Percentiles rank a stretch among this genome's conserved stretches.
Evolutionary conservation across 2,329 filamentous ascomycete genomes (phyloP).

Genomic region (Diplodia seriata): DNA sequence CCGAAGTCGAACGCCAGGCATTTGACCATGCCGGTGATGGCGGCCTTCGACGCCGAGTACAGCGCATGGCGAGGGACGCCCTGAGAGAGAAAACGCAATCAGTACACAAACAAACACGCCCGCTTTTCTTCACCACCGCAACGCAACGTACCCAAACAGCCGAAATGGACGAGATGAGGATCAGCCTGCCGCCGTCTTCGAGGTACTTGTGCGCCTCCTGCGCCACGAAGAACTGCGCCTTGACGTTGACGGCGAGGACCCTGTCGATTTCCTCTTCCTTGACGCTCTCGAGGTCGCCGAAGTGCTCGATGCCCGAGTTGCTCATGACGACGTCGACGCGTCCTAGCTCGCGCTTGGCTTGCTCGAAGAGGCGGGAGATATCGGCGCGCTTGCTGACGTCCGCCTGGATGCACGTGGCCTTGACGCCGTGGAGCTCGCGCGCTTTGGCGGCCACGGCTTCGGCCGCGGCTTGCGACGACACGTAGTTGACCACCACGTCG

Average conservation of each 20-base stretch:
- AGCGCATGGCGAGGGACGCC: constrained; percentile 14
- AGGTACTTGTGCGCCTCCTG: constrained; percentile 37
- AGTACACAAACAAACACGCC: background rate
- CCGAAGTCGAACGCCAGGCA: constrained; percentile 32
- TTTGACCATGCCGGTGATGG: constrained; percentile 21
- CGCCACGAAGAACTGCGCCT: constrained; percentile 42
- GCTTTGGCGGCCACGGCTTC: constrained; percentile 42
- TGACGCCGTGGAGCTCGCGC: constrained; percentile 48
- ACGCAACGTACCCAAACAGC: constrained; percentile 36
- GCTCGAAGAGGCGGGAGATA: constrained; percentile 43
- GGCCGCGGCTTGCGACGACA: constrained; percentile 40
- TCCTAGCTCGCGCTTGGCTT: constrained; percentile 50
- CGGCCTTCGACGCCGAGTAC: constrained; percentile 19
- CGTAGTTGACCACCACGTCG: constrained; percentile 59
- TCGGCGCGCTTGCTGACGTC: constrained; percentile 45
- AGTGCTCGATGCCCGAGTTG: constrained; percentile 68
- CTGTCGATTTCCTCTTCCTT: constrained; percentile 69
- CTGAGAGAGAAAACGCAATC: background rate
- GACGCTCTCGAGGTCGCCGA: constrained; percentile 67
- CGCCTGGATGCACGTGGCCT: constrained; percentile 45
- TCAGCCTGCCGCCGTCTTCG: constrained; percentile 33
- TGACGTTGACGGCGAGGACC: constrained; percentile 71
- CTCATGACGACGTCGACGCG: constrained; percentile 59
- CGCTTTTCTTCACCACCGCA: too few species aligned
- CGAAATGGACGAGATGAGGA: constrained; percentile 34